A percentile compares a stretch with the other conserved stretches of the same genome.
phyloP scores from a whole-genome alignment of 495 filamentous ascomycete species.

The Zalerion maritima region DNA sequence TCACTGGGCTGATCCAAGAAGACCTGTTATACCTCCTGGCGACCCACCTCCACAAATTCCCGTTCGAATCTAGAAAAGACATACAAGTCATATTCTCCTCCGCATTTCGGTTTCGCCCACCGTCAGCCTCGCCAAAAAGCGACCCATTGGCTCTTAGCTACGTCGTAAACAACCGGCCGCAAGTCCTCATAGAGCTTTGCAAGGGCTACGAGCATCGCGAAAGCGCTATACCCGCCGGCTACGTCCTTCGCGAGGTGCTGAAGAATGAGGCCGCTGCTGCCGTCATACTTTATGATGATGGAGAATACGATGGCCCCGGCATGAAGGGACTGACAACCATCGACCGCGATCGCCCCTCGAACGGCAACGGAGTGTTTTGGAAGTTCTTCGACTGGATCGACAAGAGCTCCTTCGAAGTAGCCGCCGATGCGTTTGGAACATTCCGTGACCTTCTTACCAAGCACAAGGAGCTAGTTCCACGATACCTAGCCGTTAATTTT shows the following conservation, averaged over 20 bases:
- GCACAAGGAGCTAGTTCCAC: conserved; percentile 77
- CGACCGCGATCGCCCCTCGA: conserved; percentile 49
- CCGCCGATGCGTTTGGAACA: conserved; percentile 92
- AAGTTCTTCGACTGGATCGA: conserved; percentile 97
- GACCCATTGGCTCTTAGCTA: conserved; percentile 76
- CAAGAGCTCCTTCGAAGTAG: conserved; percentile 85
- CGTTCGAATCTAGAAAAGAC: conserved; percentile 90
- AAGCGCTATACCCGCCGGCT: conserved; percentile 84
- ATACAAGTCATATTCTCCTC: conserved; percentile 82
- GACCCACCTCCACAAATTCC: conserved; percentile 59
- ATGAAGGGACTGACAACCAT: conserved; percentile 46
- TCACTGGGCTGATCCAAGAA: conserved; percentile 69
- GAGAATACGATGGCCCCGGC: conserved; percentile 38
- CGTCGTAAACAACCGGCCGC: conserved; percentile 68
- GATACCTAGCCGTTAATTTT: conserved; percentile 77
- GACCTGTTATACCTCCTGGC: conserved; percentile 77
- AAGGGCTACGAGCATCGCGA: conserved; percentile 79
- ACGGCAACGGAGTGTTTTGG: conserved; percentile 81
- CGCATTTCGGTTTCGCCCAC: conserved; percentile 65
- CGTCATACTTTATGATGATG: conserved; percentile 85
- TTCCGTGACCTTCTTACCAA: conserved; percentile 93
- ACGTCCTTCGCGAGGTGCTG: conserved; percentile 77
- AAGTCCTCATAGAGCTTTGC: conserved; percentile 77
- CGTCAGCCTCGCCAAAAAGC: conserved; percentile 37
- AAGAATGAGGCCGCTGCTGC: conserved; percentile 82